Evolutionary conservation across 1,139 yeast species (phyloP), one percentile per base, ranked within the genome.

Genomic region (Blastobotrys capitulatus): DNA sequence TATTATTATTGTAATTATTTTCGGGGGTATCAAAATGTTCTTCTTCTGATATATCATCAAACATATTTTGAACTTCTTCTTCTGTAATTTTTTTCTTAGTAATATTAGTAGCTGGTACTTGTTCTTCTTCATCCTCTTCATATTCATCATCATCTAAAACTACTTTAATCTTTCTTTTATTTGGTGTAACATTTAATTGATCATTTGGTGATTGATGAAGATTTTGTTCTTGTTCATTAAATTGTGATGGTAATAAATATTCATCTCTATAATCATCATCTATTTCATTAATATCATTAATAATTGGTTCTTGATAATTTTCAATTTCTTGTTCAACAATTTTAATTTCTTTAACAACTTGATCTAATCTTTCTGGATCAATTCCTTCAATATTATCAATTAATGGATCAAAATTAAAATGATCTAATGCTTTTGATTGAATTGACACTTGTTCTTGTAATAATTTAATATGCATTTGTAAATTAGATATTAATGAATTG

Each of bases 131-230:
- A 9, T 41, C 43, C n/a, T 38, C 35, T n/a, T 32, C 9, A 2
- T 43, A 43, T 6, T 25, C 42, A 12, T 42, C 41, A 9, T 47
- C 45, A 20, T 46, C 45, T 22, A 37, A 36, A 12, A 42, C 47
- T 6, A 37, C 50, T 26, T 42, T 46, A 19, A 19, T 2, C n/a
- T 37, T 37, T n/a, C 40, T 25, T 19, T 37, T 37, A 27, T 4
- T 19, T 5, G 27, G 39, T 18, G 36, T 4, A 15, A 7, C 4
- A 7, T 32, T 5, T 22, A 22, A n/a, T n/a, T n/a, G n/a, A n/a
- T 22, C 25, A 22, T 22, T 7, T 22, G 25, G 25, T 22, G 25
- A 22, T 22, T 22, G 25, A n/a, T n/a, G n/a, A n/a, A n/a, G n/a
- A n/a, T n/a, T n/a, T 29, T 13, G 5, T 29, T 4, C n/a, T 29